These are phyloP conservation scores for Colletotrichum gloeosporioides DNA, from an alignment of 2,329 filamentous ascomycete species.

Conservation along the genomic window DNA sequence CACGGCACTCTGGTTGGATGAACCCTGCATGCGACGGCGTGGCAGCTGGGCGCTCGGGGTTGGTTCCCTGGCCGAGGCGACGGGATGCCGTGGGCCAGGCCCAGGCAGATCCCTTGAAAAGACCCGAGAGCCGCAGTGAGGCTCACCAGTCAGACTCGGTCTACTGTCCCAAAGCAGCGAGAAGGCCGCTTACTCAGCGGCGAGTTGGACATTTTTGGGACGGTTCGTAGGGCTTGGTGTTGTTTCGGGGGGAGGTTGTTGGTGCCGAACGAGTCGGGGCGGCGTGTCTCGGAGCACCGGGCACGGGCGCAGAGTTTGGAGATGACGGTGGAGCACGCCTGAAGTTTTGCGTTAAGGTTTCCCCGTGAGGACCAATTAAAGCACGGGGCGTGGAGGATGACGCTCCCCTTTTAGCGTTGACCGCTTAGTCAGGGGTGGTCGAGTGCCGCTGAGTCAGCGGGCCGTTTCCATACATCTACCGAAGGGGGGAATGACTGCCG, in stretches of 20 bases:
- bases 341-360: neutral
- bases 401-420: neutral
- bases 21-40: neutral
- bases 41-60: neutral
- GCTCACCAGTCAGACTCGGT: neutral
- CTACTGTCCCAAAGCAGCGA: neutral
- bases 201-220: neutral
- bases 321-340: neutral
- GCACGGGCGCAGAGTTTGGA: neutral
- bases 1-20: neutral
- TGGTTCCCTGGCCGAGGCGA: neutral
- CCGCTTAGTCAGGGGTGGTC: neutral
- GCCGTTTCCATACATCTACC: slow-evolving; percentile 5
- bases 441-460: slow-evolving; percentile 10
- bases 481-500: neutral
- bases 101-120: neutral
- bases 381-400: neutral
- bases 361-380: neutral
- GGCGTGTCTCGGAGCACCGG: neutral
- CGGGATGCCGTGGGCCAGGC: neutral
- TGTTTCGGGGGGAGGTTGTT: neutral
- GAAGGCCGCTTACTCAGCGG: neutral
- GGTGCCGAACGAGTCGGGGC: neutral
- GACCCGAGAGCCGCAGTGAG: neutral
- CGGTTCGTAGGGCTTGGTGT: neutral